Conservation (phyloP, 768 basidiomycete genomes). For the Tricholoma saponaceum region DNA sequence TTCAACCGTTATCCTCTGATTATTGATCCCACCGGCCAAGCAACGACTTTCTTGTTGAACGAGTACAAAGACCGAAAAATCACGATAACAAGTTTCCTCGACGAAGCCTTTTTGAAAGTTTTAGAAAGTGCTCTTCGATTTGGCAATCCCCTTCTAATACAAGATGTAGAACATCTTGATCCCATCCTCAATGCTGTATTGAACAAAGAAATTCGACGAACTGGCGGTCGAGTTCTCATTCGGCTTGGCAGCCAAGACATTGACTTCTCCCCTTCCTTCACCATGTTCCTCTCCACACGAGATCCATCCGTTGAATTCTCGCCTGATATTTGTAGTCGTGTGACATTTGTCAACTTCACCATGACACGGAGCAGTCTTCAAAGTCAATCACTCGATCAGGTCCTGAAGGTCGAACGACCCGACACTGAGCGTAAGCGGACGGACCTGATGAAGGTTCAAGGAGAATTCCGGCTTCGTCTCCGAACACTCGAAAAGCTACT, state of each 20-base stretch:
- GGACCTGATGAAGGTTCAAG: slow-evolving; percentile 97
- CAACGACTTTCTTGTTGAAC: slow-evolving; percentile 89
- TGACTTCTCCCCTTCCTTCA: slow-evolving; percentile 99
- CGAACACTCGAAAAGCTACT: slow-evolving; percentile 90
- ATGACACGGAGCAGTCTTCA: slow-evolving; percentile 99
- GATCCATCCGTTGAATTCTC: slow-evolving; percentile 98
- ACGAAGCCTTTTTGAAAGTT: slow-evolving; percentile 98
- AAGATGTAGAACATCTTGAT: slow-evolving; percentile 96
- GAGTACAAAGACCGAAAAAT: slow-evolving; percentile 97
- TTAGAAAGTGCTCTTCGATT: slow-evolving; percentile 98
- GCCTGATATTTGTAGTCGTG: slow-evolving; percentile 97
- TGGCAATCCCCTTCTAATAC: slow-evolving; percentile 94
- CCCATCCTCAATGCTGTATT: slow-evolving; percentile 96
- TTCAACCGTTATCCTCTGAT: slow-evolving; percentile 98
- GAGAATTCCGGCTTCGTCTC: slow-evolving; percentile 92
- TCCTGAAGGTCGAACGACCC: slow-evolving; percentile 93
- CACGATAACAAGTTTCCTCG: slow-evolving; percentile 96
- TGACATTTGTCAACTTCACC: slow-evolving; percentile 94
- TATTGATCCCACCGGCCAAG: slow-evolving; percentile 97
- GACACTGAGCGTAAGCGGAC: slow-evolving; percentile 95
- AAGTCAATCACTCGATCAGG: slow-evolving; percentile 96
- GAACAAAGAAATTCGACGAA: slow-evolving; percentile 93
- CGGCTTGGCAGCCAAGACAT: slow-evolving; percentile 97
- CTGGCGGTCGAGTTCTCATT: slow-evolving; percentile 95
- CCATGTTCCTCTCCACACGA: slow-evolving; percentile 97